Evolutionary conservation across 164 flowering plant species (phyloP).

Genomic region (Brasenia schreberi): DNA sequence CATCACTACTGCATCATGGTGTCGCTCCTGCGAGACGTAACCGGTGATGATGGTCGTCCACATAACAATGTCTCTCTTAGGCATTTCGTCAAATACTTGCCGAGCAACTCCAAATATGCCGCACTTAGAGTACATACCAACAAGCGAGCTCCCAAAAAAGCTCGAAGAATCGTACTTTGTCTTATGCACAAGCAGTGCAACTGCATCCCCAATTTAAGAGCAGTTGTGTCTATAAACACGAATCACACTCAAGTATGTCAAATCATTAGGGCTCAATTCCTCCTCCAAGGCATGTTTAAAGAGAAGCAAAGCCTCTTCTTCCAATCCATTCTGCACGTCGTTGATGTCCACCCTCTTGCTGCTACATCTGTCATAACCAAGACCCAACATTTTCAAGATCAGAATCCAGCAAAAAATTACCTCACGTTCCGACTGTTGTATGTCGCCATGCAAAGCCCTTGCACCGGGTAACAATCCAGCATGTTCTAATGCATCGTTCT

Average conservation of each 20-base stretch:
- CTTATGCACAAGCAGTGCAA: constrained; percentile 68
- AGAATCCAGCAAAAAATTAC: constrained; percentile 51
- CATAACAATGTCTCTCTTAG: constrained; percentile 58
- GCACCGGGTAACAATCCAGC: constrained; percentile 69
- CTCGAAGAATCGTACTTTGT: constrained; percentile 41
- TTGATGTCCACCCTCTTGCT: constrained; percentile 87
- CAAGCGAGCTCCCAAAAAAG: constrained; percentile 70
- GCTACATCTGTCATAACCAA: constrained; percentile 96
- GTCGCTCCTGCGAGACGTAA: constrained; percentile 32
- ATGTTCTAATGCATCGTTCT: constrained; percentile 62
- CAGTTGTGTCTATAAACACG: constrained; percentile 52
- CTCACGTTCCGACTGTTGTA: constrained; percentile 80
- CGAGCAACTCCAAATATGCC: constrained; percentile 58
- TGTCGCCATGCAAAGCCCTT: constrained; percentile 87
- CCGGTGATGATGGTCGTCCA: constrained; percentile 85
- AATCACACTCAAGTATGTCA: constrained; percentile 65
- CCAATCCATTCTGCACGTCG: constrained; percentile 75
- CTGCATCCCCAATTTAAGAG: constrained; percentile 64
- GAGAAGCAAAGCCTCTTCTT: constrained; percentile 64
- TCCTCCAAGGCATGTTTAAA: constrained; percentile 46
- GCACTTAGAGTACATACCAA: constrained; percentile 72
- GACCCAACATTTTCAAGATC: constrained; percentile 72
- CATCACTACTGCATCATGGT: constrained; percentile 37
- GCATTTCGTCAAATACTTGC: constrained; percentile 10
- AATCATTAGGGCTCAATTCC: constrained; percentile 64